Evolutionary conservation across 2,329 filamentous ascomycete genomes (phyloP), one percentile per base, ranked within the genome.

Genomic region (Epichloe elymi): DNA sequence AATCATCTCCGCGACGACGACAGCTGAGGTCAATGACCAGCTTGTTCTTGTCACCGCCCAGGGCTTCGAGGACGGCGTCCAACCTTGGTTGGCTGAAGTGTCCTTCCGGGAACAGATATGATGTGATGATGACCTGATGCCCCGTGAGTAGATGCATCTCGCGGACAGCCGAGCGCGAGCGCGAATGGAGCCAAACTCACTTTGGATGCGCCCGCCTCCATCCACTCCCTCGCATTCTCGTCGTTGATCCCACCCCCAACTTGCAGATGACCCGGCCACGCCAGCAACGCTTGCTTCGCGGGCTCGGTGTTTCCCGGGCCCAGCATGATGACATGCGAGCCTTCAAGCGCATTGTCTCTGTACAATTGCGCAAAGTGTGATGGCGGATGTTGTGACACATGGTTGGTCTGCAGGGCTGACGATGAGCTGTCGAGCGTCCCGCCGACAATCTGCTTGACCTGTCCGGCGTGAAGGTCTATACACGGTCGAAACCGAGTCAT

Each of bases 371-470:
- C 86, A 66, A 88, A 98, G 71, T 95, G 77, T 4, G 79, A 78
- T 2, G 93, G 82, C 10, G 90, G 85, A 55, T 91, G 82, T 46
- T 83, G 79, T 10, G 93, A 96, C 54, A 95, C 85, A 71, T 88
- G 90, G 69, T 98, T 98, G 46, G 91, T 97, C 70, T 88, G 85
- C 51, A 97, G 76, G 51, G 79, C 74, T 6, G 75, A 66, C 1
- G 79, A 78, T 8, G 75, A 67, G 64, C 78, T 78, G 69, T 85
- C 85, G 55, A 98, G 78, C 2, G 93, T 97, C 53, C 93, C 91
- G 59, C 93, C 93, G 40, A 98, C 90, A 60, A 98, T 98, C 68
- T 98, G 93, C 74, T 98, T 98, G 53, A 98, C 93, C 65, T 91
- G 85, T 14, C 93, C 93, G n/a, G 90, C 85, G 68, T 98, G 93